These are phyloP conservation scores for Talaromyces ruber DNA, from an alignment of 495 filamentous ascomycete genomes.

Conservation along the genomic window DNA sequence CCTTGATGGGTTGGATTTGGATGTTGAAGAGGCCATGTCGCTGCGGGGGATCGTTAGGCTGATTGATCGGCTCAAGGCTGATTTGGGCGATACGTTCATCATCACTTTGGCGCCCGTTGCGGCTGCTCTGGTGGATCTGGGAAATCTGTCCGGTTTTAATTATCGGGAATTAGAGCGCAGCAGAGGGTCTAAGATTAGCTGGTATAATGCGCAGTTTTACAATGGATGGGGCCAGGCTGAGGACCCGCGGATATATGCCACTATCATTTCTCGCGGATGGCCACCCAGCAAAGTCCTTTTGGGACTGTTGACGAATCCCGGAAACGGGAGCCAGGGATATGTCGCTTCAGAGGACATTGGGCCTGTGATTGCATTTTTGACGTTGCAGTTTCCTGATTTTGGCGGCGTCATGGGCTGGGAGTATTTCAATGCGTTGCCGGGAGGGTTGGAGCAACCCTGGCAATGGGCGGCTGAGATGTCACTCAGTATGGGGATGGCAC, in stretches of 20 bases:
- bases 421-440: slow-evolving; percentile 65
- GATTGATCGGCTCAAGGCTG: slow-evolving; percentile 59
- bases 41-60: slow-evolving; percentile 59
- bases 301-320: slow-evolving; percentile 63
- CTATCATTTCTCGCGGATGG: slow-evolving; percentile 57
- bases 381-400: slow-evolving; percentile 51
- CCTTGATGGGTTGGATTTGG: slow-evolving; percentile 70
- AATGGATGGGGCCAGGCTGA: slow-evolving; percentile 65
- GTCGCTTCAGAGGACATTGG: slow-evolving; percentile 41
- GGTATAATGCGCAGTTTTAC: slow-evolving; percentile 85
- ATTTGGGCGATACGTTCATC: slow-evolving; percentile 63
- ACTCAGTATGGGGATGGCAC: slow-evolving; percentile 39
- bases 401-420: slow-evolving; percentile 86
- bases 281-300: slow-evolving; percentile 56
- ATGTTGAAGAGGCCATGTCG: slow-evolving; percentile 75
- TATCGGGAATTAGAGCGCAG: slow-evolving; percentile 58
- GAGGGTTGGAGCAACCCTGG: slow-evolving; percentile 53
- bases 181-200: slow-evolving; percentile 57
- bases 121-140: slow-evolving; percentile 49
- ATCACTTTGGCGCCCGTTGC: slow-evolving; percentile 78
- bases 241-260: slow-evolving; percentile 51
- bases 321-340: slow-evolving; percentile 53
- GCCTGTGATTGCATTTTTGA: slow-evolving; percentile 31
- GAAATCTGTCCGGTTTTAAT: slow-evolving; percentile 67
- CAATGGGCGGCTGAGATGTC: slow-evolving; percentile 58